Evolutionary conservation across 139 green algal genomes (phyloP), one percentile per base, ranked within the genome.

Genomic region (Chlorella sp.): DNA sequence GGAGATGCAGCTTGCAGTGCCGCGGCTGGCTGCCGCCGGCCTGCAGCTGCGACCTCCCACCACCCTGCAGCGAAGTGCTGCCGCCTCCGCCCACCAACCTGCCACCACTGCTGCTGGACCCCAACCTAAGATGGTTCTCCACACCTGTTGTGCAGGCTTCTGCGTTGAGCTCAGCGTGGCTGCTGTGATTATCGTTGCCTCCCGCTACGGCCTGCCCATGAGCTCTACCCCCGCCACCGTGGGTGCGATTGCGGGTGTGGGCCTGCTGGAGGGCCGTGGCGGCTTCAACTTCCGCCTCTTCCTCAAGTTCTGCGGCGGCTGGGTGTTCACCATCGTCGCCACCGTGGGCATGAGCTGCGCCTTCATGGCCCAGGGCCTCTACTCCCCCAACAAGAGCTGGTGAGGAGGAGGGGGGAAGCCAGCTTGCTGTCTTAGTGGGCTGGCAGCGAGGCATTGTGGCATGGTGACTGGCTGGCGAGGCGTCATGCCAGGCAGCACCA

Each of bases 131-230:
- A n/a, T n/a, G n/a, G n/a, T n/a, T n/a, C n/a, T 15, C 57, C 57
- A 9, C 13, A 34, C 26, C 60, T 18, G 57, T 23, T 68, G 4
- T 23, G 23, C 60, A 44, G 65, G 93, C 47, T 96, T 94, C 83
- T 90, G 88, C 65, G 90, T 91, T 23, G 93, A 96, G 88, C 85
- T 94, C 23, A 86, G 80, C 30, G 86, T 92, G 16, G 91, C 93
- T 16, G 85, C 92, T 7, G 81, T 94, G 1, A 88, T 94, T 69
- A 88, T 90, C 4, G 75, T 94, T 39, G 92, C 89, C 18, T 95
- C 93, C 26, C 82, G 86, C 47, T 90, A 78, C 44, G 79, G 92
- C 38, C 89, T 96, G 44, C 94, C 94, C 7, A 76, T 95, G 51
- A 72, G 65, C 65, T 72, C 65, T 32, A 72, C 65, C 65, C 65